phyloP scores from a whole-genome alignment of 257 asterid genomes.

The Fraxinus cuspidata region DNA sequence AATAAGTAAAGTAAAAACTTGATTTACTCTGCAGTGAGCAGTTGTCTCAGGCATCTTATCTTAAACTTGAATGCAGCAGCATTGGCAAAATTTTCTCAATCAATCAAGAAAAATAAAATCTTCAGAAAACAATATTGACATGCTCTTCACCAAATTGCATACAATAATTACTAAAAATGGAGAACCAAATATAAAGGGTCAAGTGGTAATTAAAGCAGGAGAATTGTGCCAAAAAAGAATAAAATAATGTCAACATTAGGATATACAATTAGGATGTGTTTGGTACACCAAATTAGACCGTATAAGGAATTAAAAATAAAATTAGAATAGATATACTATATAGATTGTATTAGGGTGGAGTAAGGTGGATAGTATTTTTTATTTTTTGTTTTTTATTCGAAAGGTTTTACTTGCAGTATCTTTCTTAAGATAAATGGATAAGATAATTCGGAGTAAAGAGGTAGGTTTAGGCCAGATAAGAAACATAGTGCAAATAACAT shows the following conservation, averaged over 20 bases:
- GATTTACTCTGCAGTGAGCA: slow-evolving; percentile 11
- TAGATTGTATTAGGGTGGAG: background rate
- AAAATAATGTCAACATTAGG: background rate
- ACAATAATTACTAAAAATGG: slow-evolving; percentile 4
- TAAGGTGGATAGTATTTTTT: background rate
- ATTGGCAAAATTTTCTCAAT: slow-evolving; percentile 13
- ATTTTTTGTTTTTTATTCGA: background rate
- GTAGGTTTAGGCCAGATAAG: too few relatives aligned
- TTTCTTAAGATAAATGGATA: too few relatives aligned
- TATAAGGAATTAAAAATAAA: background rate
- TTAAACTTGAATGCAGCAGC: slow-evolving; percentile 14
- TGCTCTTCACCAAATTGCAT: slow-evolving; percentile 2
- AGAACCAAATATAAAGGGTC: too few relatives aligned
- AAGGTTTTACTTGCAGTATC: too few relatives aligned
- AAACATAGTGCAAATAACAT: too few relatives aligned
- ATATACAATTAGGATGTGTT: background rate
- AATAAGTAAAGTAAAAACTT: slow-evolving; percentile 8
- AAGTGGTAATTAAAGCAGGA: too few relatives aligned
- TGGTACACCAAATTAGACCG: background rate
- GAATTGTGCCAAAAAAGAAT: background rate
- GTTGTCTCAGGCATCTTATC: background rate
- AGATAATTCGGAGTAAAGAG: too few relatives aligned
- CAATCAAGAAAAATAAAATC: background rate
- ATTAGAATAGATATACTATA: background rate
- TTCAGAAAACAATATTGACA: slow-evolving; percentile 16